Percentiles rank a stretch among this genome's conserved stretches.
These are phyloP conservation scores for Bipolaris zeicola DNA, from an alignment of 2,329 filamentous ascomycete genomes.

Conservation along the genomic window DNA sequence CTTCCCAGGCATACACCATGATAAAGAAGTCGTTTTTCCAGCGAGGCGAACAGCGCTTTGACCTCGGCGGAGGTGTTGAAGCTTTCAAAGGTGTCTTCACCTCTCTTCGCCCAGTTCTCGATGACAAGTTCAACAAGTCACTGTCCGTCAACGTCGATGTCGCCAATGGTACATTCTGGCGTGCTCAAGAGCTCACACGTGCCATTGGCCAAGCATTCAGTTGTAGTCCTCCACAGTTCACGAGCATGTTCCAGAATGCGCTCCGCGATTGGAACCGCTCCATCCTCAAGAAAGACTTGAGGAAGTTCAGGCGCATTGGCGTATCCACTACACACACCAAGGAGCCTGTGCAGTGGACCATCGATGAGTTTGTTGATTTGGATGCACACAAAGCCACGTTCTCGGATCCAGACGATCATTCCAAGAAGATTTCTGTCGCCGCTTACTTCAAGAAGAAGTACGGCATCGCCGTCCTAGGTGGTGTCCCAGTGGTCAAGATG, in stretches of 20 bases:
- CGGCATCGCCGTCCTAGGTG: constrained; percentile 54
- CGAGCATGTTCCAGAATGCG: constrained; percentile 23
- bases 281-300: constrained; percentile 45
- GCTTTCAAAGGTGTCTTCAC: constrained; percentile 90
- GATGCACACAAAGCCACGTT: constrained; percentile 55
- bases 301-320: constrained; percentile 50
- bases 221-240: constrained; percentile 28
- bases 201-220: constrained; percentile 43
- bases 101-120: constrained; percentile 75
- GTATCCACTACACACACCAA: constrained; percentile 50
- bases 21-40: constrained; percentile 88
- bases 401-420: constrained; percentile 66
- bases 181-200: constrained; percentile 43
- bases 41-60: constrained; percentile 53
- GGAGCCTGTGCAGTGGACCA: constrained; percentile 54
- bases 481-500: constrained; percentile 64
- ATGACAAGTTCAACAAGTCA: constrained; percentile 57
- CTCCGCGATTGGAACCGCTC: constrained; percentile 35
- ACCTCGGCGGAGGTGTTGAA: constrained; percentile 70
- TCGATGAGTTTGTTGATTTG: constrained; percentile 55
- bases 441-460: constrained; percentile 62
- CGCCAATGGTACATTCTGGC: constrained; percentile 90
- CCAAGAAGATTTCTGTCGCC: constrained; percentile 59
- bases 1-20: constrained; percentile 67
- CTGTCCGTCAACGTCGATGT: constrained; percentile 89